phyloP scores from a whole-genome alignment of 768 basidiomycete genomes.

The Lyophyllum shimeji region DNA sequence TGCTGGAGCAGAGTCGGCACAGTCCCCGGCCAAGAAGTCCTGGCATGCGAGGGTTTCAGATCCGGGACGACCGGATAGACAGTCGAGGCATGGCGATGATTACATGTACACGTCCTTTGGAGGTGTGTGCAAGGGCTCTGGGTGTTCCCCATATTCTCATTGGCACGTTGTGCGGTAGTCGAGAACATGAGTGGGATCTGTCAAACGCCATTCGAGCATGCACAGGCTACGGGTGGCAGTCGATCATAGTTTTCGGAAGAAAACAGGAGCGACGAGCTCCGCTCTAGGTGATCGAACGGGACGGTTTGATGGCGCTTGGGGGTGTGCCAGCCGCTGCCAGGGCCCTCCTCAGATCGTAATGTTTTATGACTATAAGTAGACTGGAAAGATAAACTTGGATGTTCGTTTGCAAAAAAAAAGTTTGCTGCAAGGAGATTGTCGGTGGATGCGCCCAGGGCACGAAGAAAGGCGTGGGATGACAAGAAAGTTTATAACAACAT shows the following conservation, averaged over 20 bases:
- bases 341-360: neutral
- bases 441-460: neutral
- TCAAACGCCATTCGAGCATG: slow-evolving; percentile 18
- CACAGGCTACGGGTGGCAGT: neutral
- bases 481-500: neutral
- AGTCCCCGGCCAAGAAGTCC: neutral
- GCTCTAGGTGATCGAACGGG: slow-evolving; percentile 6
- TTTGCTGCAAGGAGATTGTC: neutral
- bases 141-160: neutral
- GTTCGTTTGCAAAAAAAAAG: neutral
- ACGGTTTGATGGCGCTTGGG: neutral
- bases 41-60: neutral
- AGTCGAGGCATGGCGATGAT: neutral
- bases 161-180: slow-evolving; percentile 5
- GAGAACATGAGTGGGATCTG: slow-evolving; percentile 19
- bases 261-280: neutral
- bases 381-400: neutral
- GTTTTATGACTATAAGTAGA: neutral
- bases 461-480: neutral
- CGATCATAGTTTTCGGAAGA: slow-evolving; percentile 7
- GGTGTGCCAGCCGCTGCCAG: neutral
- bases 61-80: neutral
- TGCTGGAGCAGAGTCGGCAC: neutral
- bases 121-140: neutral
- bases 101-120: neutral